These are phyloP conservation scores for Diaporthe ampelina DNA, from an alignment of 2,329 filamentous ascomycete genomes.

Conservation along the genomic window DNA sequence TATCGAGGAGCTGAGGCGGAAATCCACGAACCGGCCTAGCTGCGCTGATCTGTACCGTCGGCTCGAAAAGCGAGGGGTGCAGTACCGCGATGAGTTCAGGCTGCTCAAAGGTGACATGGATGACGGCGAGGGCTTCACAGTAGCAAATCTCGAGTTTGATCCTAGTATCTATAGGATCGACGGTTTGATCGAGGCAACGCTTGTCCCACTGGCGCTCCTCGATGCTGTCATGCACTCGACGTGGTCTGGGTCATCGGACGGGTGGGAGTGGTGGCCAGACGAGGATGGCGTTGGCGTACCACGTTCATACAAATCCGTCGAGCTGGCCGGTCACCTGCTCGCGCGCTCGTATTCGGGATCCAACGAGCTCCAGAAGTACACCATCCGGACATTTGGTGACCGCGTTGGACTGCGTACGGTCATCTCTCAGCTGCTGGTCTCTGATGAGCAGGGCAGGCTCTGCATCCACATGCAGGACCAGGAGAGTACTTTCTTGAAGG, in stretches of 20 bases:
- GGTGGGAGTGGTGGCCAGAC: constrained; percentile 22
- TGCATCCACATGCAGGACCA: constrained; percentile 27
- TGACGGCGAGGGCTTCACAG: neutral
- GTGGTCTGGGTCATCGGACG: neutral
- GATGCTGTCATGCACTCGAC: constrained; percentile 18
- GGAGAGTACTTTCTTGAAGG: constrained; percentile 20
- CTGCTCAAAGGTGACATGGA: constrained; percentile 4
- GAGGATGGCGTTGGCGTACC: constrained; percentile 24
- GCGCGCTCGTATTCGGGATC: neutral
- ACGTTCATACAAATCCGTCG: constrained; percentile 17
- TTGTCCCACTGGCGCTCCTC: neutral
- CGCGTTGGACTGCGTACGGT: neutral
- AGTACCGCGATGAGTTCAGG: constrained; percentile 18
- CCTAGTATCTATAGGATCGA: constrained; percentile 3
- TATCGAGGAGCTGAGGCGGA: constrained; percentile 3
- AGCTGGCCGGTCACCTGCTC: constrained; percentile 8
- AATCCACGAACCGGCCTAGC: neutral
- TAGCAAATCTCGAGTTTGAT: constrained; percentile 4
- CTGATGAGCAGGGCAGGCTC: constrained; percentile 10
- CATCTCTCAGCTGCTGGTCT: constrained; percentile 12
- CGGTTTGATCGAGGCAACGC: neutral
- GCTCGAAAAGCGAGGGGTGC: constrained; percentile 1
- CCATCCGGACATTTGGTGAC: neutral
- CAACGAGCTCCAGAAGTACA: constrained; percentile 5
- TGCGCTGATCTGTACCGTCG: constrained; percentile 23